Conservation (phyloP, 2,329 filamentous ascomycete genomes). For the Verticillium dahliae region DNA sequence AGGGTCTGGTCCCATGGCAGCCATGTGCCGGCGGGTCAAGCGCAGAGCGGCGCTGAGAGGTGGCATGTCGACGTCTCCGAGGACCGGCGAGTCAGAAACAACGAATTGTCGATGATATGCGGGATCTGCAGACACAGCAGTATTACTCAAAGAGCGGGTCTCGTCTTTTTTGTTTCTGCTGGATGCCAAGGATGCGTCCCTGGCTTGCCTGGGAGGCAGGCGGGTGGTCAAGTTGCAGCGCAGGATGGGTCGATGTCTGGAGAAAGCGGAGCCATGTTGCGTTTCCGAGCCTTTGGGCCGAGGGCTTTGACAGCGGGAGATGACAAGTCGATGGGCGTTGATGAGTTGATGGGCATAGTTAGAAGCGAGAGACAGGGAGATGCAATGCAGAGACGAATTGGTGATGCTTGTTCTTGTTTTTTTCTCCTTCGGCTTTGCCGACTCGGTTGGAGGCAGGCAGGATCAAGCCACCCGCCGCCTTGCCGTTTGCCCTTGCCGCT, state of each 20-base stretch:
- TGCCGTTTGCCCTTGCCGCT: too few species aligned
- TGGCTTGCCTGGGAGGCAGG: too few species aligned
- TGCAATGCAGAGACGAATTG: too few species aligned
- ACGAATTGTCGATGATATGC: not conserved
- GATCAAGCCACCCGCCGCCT: too few species aligned
- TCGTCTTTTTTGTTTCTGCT: too few species aligned
- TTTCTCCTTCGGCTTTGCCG: too few species aligned
- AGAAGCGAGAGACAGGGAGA: too few species aligned
- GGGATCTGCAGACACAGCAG: not conserved
- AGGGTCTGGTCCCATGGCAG: not conserved
- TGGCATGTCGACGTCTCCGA: not conserved
- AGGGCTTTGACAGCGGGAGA: not conserved
- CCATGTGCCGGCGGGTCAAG: not conserved
- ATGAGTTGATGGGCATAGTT: not conserved
- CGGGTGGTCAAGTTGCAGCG: not conserved
- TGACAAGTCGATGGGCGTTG: not conserved
- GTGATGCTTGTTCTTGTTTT: not conserved
- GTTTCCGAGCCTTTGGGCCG: not conserved
- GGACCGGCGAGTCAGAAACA: not conserved
- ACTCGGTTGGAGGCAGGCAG: too few species aligned
- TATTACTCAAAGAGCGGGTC: slow-evolving; percentile 2
- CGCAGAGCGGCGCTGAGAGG: not conserved
- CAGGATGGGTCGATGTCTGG: not conserved
- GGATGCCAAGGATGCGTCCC: too few species aligned
- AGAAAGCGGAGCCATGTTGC: not conserved